A percentile compares a stretch with the other conserved stretches of the same genome.
phyloP scores from a whole-genome alignment of 805 yeast genomes.

The Wickerhamomyces bisporus region DNA sequence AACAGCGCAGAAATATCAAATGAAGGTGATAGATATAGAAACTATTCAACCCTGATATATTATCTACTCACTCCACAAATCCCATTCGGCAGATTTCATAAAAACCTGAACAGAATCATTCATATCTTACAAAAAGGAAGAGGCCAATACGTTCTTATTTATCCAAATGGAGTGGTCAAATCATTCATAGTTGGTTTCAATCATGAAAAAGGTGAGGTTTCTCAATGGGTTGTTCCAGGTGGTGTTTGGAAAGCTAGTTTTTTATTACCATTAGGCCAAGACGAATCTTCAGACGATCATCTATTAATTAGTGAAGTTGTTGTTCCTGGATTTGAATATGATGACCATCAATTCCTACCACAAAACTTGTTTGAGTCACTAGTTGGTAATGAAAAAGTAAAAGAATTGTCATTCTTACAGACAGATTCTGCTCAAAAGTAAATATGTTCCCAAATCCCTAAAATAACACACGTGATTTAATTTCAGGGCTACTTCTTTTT shows the following conservation, averaged over 20 bases:
- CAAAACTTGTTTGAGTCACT: slow-evolving; percentile 28
- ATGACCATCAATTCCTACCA: slow-evolving; percentile 44
- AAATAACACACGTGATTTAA: slow-evolving; percentile 4
- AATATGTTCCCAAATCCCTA: slow-evolving; percentile 2
- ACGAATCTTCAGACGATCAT: slow-evolving; percentile 32
- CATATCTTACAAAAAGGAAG: slow-evolving; percentile 52
- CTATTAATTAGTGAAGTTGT: slow-evolving; percentile 52
- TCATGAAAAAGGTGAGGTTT: slow-evolving; percentile 39
- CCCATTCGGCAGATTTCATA: slow-evolving; percentile 47
- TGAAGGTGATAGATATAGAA: slow-evolving; percentile 24
- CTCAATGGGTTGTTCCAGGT: slow-evolving; percentile 64
- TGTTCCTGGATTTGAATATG: slow-evolving; percentile 57
- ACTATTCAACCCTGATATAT: slow-evolving; percentile 46
- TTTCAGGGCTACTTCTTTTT: not conserved
- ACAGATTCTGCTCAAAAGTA: not conserved
- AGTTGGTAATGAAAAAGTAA: slow-evolving; percentile 34
- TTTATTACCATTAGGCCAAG: slow-evolving; percentile 32
- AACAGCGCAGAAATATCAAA: slow-evolving; percentile 1
- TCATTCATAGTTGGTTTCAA: slow-evolving; percentile 51
- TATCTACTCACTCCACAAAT: slow-evolving; percentile 46
- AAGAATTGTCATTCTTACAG: slow-evolving; percentile 33
- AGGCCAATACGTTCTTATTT: slow-evolving; percentile 49
- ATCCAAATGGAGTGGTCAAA: slow-evolving; percentile 45
- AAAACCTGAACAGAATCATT: slow-evolving; percentile 46
- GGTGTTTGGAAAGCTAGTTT: slow-evolving; percentile 55